Conservation (phyloP, 129 eudicot genomes). For the Cynara cardunculus region DNA sequence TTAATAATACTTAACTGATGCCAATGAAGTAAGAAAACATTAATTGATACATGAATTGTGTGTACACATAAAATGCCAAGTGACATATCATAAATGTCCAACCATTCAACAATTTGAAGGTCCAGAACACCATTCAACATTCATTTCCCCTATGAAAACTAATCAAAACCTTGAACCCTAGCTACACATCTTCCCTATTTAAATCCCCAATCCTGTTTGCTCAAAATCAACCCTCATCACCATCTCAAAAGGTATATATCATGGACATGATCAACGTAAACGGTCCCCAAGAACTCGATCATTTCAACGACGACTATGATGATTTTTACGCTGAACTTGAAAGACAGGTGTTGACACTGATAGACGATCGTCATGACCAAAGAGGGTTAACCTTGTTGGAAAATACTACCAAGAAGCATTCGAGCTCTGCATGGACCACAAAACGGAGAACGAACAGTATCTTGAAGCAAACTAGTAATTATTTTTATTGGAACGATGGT, state of each 20-base stretch:
- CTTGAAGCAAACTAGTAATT: conserved; percentile 14
- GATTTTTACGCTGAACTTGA: conserved; percentile 37
- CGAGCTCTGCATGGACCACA: conserved; percentile 3
- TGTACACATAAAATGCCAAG: conserved; percentile 6
- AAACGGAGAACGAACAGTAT: neutral
- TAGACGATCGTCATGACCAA: conserved; percentile 14
- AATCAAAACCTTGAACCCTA: conserved; percentile 23
- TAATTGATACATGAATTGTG: neutral
- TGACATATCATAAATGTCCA: neutral
- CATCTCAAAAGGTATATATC: too few species aligned
- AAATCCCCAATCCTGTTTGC: neutral
- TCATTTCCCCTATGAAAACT: neutral
- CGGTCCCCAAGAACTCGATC: conserved; percentile 9
- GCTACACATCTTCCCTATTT: conserved; percentile 19
- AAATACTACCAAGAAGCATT: neutral
- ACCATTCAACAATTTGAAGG: conserved; percentile 23
- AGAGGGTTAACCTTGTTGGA: neutral
- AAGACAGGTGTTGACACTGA: conserved; percentile 5
- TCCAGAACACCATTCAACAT: conserved; percentile 11
- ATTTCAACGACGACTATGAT: conserved; percentile 23
- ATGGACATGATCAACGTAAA: conserved; percentile 7
- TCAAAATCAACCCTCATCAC: neutral
- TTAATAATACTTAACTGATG: neutral
- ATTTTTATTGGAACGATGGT: conserved; percentile 42
- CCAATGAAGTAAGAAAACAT: too few species aligned